Base-by-base conservation (phyloP, 257 asterid genomes). In the Fraxinus anomala region DNA sequence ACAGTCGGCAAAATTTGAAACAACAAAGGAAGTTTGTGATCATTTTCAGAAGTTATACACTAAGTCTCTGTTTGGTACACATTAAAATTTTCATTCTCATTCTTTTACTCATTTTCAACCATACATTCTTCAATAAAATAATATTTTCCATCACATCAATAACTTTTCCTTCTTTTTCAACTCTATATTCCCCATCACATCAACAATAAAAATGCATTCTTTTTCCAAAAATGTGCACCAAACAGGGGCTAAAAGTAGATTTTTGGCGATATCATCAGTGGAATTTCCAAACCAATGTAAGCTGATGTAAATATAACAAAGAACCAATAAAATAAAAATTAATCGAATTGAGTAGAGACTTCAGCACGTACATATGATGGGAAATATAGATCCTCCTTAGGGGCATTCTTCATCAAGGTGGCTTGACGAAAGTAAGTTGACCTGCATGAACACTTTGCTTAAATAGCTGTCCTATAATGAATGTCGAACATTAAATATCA, bases 391-490 rank as follows among this genome's bases (percentile, higher is more conserved):
- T 54, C 65, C 65, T 54, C 26, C 11, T 66, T 13, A 19, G 51
- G 54, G 77, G 33, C 78, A 42, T 75, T 82, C 87, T 76, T 85
- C 83, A 49, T 76, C 68, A 68, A 73, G 76, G 68, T 73, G 80
- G 80, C 86, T 87, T 47, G 91, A 86, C 40, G 92, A 86, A 47
- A 91, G 89, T 71, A 91, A 81, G 87, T 91, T 91, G 72, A 93
- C 92, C 97, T 93, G 86, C 77, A 83, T 63, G 33, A 36, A 28
- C 37, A 70, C 17, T 69, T 37, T 59, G 66, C 34, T 34, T 16
- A 0, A 72, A 61, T 30, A 51, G 40, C 69, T 76, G 47, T n/a
- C 12, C 10, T 2, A 39, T 3, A 71, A 16, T 69, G 14, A 70
- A 26, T 14, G 72, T 37, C 4, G 3, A 34, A 19, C 74, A 23